Evolutionary conservation across 2,329 filamentous ascomycete genomes (phyloP), one percentile per base, ranked within the genome.

Genomic region (Chaetomium sp.): DNA sequence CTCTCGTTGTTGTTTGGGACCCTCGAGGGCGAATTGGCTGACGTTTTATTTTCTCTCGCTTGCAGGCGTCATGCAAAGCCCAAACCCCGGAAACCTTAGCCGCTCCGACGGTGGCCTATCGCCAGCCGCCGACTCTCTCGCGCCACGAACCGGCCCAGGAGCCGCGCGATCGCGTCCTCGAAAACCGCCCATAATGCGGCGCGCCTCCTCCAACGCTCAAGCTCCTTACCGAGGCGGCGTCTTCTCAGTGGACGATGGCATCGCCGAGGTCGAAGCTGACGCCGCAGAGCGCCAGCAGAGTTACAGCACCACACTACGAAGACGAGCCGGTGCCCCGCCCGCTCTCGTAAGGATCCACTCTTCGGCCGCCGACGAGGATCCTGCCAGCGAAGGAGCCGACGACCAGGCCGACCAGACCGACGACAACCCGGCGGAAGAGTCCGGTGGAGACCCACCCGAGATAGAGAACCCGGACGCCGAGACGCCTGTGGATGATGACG

Each of bases 241-340:
- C 66, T 98, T 96, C 78, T 97, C 93, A 0, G 92, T 92, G 56
- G 93, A 98, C 74, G 94, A 98, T 75, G 93, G 92, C 73, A 82
- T 88, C 27, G 84, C 87, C 69, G 94, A 97, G 76, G 87, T 97
- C 23, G 88, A 91, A 73, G 85, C 86, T 67, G 90, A 93, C 72
- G 78, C 84, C 67, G 78, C 78, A 53, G 80, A 76, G 65, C 80
- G 83, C 69, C 80, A 85, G 64, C 76, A 80, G 69, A 74, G 60
- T 57, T 77, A 75, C 65, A 66, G 72, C 57, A 75, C 73, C 54
- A 79, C 69, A 62, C 82, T 74, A 74, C 83, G 74, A 45, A 74
- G 75, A 63, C 75, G 77, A 51, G 74, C 74, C 19, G 72, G 72
- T 38, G 74, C 69, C 0, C 73, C 76, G 6, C 74, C 78, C 2